A percentile compares a stretch with the other conserved stretches of the same genome.
These are phyloP conservation scores for Ophiostoma sp. DNA, from an alignment of 2,329 filamentous ascomycete genomes.

Conservation along the genomic window DNA sequence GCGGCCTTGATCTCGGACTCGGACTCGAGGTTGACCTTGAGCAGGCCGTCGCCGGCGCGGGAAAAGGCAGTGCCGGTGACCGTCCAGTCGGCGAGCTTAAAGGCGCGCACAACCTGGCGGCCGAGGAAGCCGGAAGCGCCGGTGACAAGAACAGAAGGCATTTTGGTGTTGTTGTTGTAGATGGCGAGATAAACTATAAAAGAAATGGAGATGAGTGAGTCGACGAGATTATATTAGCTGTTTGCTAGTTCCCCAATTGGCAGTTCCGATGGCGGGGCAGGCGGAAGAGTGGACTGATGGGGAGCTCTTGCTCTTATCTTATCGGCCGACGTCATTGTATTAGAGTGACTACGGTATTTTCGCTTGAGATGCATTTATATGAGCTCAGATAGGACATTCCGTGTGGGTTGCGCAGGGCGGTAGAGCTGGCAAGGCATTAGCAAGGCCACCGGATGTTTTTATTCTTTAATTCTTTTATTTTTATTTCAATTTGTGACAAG, in stretches of 20 bases:
- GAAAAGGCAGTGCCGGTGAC: conserved; percentile 69
- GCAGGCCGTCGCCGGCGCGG: conserved; percentile 63
- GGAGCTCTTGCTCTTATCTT: too few species aligned
- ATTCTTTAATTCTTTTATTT: too few species aligned
- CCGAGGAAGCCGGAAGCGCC: conserved; percentile 82
- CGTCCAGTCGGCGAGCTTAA: conserved; percentile 62
- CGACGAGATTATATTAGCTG: background rate
- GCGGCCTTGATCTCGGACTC: conserved; percentile 44
- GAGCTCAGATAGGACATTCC: too few species aligned
- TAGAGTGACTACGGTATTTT: too few species aligned
- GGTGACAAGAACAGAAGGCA: conserved; percentile 59
- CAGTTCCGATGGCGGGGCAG: conserved; percentile 1
- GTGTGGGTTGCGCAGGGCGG: too few species aligned
- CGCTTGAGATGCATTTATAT: too few species aligned
- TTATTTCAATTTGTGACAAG: too few species aligned
- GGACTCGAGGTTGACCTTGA: conserved; percentile 53
- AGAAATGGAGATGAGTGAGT: background rate
- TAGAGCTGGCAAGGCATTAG: too few species aligned
- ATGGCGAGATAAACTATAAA: background rate
- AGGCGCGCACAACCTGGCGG: conserved; percentile 67
- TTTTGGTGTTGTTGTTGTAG: background rate
- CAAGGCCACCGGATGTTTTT: too few species aligned
- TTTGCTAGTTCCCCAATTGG: background rate
- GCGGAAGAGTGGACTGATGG: too few species aligned
- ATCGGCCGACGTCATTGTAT: too few species aligned